Evolutionary conservation across 1,284 basidiomycete genomes (phyloP), one percentile per base, ranked within the genome.

Genomic region (Apiotrichum sp.): DNA sequence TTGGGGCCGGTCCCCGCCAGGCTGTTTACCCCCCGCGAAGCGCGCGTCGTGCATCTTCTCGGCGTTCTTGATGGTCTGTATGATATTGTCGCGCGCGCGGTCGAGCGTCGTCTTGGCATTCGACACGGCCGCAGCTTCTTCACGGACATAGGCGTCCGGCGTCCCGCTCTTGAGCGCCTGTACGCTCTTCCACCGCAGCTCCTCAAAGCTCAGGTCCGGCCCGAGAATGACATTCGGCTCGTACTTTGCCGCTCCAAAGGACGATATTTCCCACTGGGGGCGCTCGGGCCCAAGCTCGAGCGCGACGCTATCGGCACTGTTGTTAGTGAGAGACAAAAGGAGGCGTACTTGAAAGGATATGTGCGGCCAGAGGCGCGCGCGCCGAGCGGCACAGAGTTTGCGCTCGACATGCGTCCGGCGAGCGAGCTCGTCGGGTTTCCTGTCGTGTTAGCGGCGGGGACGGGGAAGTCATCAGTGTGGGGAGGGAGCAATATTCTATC

Each of bases 251-350:
- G 65, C 64, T 0, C 82, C 91, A 70, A 88, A 96, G 0, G 83
- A 86, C 0, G 89, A 86, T 0, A 93, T 76, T n/a, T 86, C 85
- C 86, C 88, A 97, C 6, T 82, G 54, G 0, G 92, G 93, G 65
- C 64, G 64, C 47, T 75, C 73, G 2, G 62, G 57, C 6, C 53
- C 42, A 1, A 76, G 65, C 43, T 76, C 74, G 16, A 54, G 44
- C 22, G 60, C 53, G 42, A 76, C 53, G 2, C 64, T 65, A 14
- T 70, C 68, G 13, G 69, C 67, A 39, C 72, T 74, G 8, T 14
- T 11, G 40, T n/a, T 41, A n/a, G 40, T 11, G 40, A n/a, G 40
- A 41, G 5, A 41, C n/a, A n/a, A n/a, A n/a, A n/a, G n/a, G n/a
- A n/a, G n/a, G 57, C 67, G 57, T 52, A 71, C 70, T 66, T 70